These are phyloP conservation scores for Pezicula rhizophila DNA, from an alignment of 2,329 filamentous ascomycete species.

Conservation along the genomic window DNA sequence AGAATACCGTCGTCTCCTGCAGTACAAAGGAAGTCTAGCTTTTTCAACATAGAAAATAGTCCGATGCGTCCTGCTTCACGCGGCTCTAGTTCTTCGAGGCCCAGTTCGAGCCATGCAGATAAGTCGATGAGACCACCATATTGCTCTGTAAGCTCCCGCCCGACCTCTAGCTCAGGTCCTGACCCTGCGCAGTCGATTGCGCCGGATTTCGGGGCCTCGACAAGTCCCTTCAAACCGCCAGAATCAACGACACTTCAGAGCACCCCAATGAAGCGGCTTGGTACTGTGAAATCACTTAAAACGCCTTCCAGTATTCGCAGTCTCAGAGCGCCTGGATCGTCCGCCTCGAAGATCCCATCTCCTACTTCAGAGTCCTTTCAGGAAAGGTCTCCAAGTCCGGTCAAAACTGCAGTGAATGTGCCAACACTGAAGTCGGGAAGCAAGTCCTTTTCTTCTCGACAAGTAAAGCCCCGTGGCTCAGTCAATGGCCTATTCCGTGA, in stretches of 20 bases:
- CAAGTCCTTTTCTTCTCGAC: slow-evolving; percentile 40
- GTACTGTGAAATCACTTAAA: slow-evolving; percentile 31
- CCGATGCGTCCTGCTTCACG: slow-evolving; percentile 44
- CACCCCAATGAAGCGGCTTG: slow-evolving; percentile 34
- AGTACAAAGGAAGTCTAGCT: slow-evolving; percentile 60
- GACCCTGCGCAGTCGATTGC: slow-evolving; percentile 33
- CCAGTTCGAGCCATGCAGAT: slow-evolving; percentile 53
- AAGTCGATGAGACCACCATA: slow-evolving; percentile 46
- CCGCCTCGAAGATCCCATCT: slow-evolving; percentile 27
- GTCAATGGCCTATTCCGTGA: slow-evolving; percentile 50
- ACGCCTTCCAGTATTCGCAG: slow-evolving; percentile 26
- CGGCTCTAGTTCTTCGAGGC: slow-evolving; percentile 16
- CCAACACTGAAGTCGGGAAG: slow-evolving; percentile 32
- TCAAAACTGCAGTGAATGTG: slow-evolving; percentile 19
- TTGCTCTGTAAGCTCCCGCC: slow-evolving; percentile 44
- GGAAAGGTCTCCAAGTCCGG: slow-evolving; percentile 29
- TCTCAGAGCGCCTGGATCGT: slow-evolving; percentile 11
- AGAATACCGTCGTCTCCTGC: slow-evolving; percentile 73
- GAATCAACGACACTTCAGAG: slow-evolving; percentile 34
- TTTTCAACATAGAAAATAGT: slow-evolving; percentile 59
- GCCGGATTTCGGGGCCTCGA: slow-evolving; percentile 38
- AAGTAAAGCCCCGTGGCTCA: slow-evolving; percentile 46
- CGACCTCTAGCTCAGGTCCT: slow-evolving; percentile 47
- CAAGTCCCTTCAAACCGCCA: slow-evolving; percentile 37
- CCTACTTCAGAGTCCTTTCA: slow-evolving; percentile 26